Base-by-base conservation (phyloP, 768 basidiomycete genomes). In the Russula vinacea region DNA sequence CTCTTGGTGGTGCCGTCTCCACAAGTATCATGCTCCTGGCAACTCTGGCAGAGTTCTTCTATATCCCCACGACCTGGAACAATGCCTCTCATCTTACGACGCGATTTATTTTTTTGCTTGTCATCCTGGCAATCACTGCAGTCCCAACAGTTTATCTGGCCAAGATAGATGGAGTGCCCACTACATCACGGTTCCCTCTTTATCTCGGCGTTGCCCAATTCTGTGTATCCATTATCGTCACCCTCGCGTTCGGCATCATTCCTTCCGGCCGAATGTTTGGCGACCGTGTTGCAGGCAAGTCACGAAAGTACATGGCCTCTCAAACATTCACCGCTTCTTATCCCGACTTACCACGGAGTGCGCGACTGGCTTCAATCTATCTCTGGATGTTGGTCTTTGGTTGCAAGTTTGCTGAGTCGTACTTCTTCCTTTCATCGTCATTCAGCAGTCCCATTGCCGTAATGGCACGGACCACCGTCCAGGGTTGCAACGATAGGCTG, bases 321-420 rank as follows among this genome's bases (percentile, higher is more conserved):
- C 97, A 99, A 75, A 98, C 97, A 0, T 98, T 99, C 78, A 99
- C 97, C 1, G 97, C 97, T 0, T 95, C 94, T 5, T 99, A 99
- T 73, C 97, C 96, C 0, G 76, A 82, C 3, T 84, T 99, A 51
- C 76, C 83, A 29, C 79, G 85, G 64, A 77, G 76, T 51, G 86
- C 93, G 5, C 92, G 97, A 54, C 80, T 81, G 13, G 94, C 93
- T 1, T 95, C 93, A 44, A 85, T 97, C 73, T 69, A 79, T 49
- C 83, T 99, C 53, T 99, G 97, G 97, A 60, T 91, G 50, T 84
- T 98, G 59, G 84, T 98, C 72, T 98, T 98, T 72, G 80, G 86
- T n/a, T 97, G 95, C 86, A 99, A 99, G 77, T 92, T 96, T 72
- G 79, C 81, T 26, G 97, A 99, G 75, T 97, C 94, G 10, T 99